Percentiles rank a stretch among this genome's conserved stretches.
These are phyloP conservation scores for Trypanosoma vivax DNA, from an alignment of 208 protist species.

Conservation along the genomic window DNA sequence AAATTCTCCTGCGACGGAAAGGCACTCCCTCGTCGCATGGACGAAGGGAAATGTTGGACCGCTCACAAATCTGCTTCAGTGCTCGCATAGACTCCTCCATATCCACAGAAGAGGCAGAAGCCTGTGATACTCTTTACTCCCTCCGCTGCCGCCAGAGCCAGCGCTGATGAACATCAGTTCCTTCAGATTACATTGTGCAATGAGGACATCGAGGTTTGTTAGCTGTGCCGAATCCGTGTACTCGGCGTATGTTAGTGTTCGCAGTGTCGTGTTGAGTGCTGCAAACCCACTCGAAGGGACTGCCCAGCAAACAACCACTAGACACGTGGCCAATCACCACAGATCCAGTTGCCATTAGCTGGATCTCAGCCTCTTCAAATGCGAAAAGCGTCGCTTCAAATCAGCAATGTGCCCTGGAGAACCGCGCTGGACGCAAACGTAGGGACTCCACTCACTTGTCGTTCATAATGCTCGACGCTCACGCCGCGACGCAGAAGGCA, in stretches of 20 bases:
- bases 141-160: neutral
- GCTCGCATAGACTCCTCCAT: conserved; percentile 39
- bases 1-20: conserved; percentile 12
- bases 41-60: conserved; percentile 48
- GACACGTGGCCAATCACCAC: conserved; percentile 35
- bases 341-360: conserved; percentile 61
- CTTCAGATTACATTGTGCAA: conserved; percentile 82
- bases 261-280: conserved; percentile 79
- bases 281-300: conserved; percentile 56
- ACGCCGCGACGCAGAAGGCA: conserved; percentile 73
- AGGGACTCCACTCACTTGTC: conserved; percentile 35
- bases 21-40: neutral
- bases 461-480: conserved; percentile 78
- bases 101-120: neutral
- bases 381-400: conserved; percentile 85
- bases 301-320: conserved; percentile 10
- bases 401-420: conserved; percentile 84
- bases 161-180: conserved; percentile 46
- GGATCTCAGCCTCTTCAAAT: conserved; percentile 84
- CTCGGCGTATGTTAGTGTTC: conserved; percentile 65
- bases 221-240: conserved; percentile 74
- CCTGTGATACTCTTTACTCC: neutral
- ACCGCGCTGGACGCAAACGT: conserved; percentile 75
- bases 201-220: conserved; percentile 61
- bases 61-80: conserved; percentile 77